phyloP scores from a whole-genome alignment of 2,329 filamentous ascomycete genomes.

The Arthrinium phaeospermum region DNA sequence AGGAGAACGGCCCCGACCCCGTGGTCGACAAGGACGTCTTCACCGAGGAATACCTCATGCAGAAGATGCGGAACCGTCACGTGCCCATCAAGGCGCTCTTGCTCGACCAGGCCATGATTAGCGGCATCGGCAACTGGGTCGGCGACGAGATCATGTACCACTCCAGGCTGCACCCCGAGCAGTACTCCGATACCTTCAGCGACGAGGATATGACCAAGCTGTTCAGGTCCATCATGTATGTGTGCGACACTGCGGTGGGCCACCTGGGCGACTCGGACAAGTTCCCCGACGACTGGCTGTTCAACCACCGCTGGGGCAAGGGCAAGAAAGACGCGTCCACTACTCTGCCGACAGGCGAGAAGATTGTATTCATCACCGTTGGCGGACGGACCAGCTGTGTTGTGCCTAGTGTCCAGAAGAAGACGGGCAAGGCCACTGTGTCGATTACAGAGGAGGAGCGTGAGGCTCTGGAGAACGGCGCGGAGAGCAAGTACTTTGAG shows the following conservation, averaged over 20 bases:
- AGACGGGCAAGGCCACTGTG: constrained; percentile 55
- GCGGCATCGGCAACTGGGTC: constrained; percentile 97
- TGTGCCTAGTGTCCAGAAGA: constrained; percentile 86
- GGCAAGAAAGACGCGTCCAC: constrained; percentile 74
- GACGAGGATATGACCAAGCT: constrained; percentile 74
- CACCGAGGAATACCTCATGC: constrained; percentile 75
- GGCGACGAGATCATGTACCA: constrained; percentile 94
- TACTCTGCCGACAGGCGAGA: constrained; percentile 81
- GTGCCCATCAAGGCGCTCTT: constrained; percentile 90
- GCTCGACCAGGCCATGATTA: constrained; percentile 86
- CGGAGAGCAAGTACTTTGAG: constrained; percentile 33
- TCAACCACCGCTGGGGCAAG: constrained; percentile 88
- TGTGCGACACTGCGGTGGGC: constrained; percentile 81
- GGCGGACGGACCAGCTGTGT: constrained; percentile 91
- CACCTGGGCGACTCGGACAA: constrained; percentile 79
- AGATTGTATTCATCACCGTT: constrained; percentile 85
- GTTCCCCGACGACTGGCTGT: constrained; percentile 88
- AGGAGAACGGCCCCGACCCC: constrained; percentile 93
- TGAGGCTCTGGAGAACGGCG: constrained; percentile 20
- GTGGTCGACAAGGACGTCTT: constrained; percentile 80
- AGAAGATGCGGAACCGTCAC: constrained; percentile 74
- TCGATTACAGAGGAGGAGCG: constrained; percentile 47
- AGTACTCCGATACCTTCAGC: constrained; percentile 83
- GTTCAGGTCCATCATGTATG: constrained; percentile 74
- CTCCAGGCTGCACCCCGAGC: constrained; percentile 86